phyloP scores from a whole-genome alignment of 768 basidiomycete genomes.

The Agaricus sinodeliciosus region DNA sequence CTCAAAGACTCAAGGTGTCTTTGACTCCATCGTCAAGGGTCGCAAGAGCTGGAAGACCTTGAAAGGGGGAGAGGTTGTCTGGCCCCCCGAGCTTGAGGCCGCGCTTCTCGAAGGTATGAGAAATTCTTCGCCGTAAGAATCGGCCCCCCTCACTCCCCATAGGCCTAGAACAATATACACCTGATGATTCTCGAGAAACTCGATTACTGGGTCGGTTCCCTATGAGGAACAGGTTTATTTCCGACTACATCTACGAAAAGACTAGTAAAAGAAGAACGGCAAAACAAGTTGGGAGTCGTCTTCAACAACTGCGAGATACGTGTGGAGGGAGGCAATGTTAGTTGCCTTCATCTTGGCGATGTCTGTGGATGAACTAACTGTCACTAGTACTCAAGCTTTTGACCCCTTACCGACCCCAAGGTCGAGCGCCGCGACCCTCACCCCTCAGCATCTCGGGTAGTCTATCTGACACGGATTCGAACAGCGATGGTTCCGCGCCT shows the following conservation, averaged over 20 bases:
- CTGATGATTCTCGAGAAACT: constrained; percentile 67
- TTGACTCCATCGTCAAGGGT: constrained; percentile 58
- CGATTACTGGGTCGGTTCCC: constrained; percentile 70
- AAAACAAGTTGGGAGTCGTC: constrained; percentile 75
- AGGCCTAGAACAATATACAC: constrained; percentile 70
- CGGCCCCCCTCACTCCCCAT: constrained; percentile 10
- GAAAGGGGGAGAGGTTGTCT: constrained; percentile 67
- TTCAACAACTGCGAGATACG: constrained; percentile 74
- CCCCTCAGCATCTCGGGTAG: constrained; percentile 9
- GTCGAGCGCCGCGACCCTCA: constrained; percentile 14
- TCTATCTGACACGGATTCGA: constrained; percentile 29
- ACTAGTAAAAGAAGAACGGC: constrained; percentile 68
- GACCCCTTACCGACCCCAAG: constrained; percentile 28
- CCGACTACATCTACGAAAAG: constrained; percentile 63
- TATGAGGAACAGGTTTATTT: constrained; percentile 75
- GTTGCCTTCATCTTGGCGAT: constrained; percentile 20
- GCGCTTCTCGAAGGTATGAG: constrained; percentile 64
- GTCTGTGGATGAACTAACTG: constrained; percentile 1
- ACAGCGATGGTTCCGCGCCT: constrained; percentile 34
- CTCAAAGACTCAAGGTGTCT: constrained; percentile 46
- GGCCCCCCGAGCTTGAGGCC: constrained; percentile 76
- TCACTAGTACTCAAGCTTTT: constrained; percentile 41
- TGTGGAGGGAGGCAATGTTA: constrained; percentile 65
- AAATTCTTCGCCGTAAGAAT: neutral
- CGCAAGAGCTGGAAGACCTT: constrained; percentile 75